A percentile compares a stretch with the other conserved stretches of the same genome.
Conservation (phyloP, 1,284 basidiomycete species). For the Fomes fomentarius region DNA sequence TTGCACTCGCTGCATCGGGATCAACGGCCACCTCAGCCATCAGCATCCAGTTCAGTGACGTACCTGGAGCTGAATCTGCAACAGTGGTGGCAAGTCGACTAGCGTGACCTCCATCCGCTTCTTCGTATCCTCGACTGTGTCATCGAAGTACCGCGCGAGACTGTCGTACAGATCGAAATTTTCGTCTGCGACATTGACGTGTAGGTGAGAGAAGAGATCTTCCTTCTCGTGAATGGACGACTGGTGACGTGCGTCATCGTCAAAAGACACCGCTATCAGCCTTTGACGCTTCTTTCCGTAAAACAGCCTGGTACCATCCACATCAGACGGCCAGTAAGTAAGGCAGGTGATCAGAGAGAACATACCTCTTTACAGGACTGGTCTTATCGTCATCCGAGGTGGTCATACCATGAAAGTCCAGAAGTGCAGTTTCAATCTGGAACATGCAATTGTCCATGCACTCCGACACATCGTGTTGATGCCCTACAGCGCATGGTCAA, state of each 20-base stretch:
- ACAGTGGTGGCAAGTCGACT: constrained; percentile 84
- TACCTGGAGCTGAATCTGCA: constrained; percentile 96
- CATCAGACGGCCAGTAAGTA: neutral
- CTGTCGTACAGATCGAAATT: constrained; percentile 93
- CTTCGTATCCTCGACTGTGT: constrained; percentile 85
- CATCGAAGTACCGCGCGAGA: constrained; percentile 90
- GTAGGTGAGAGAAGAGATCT: constrained; percentile 91
- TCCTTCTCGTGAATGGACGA: constrained; percentile 81
- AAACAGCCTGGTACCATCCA: constrained; percentile 82
- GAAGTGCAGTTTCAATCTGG: constrained; percentile 92
- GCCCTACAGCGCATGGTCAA: constrained; percentile 52
- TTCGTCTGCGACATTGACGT: constrained; percentile 90
- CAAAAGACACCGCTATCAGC: constrained; percentile 56
- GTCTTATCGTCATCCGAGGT: constrained; percentile 56
- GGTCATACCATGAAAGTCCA: constrained; percentile 72
- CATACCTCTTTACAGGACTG: constrained; percentile 83
- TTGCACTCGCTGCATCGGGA: constrained; percentile 78
- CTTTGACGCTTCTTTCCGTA: constrained; percentile 83
- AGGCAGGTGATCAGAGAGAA: neutral
- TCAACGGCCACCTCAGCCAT: neutral
- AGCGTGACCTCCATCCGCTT: constrained; percentile 89
- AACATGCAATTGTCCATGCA: constrained; percentile 99
- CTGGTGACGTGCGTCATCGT: constrained; percentile 48
- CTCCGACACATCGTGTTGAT: constrained; percentile 97
- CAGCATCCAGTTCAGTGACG: constrained; percentile 22